Base-by-base conservation (phyloP, 2,329 filamentous ascomycete species). In the Akanthomyces dipterigenus region DNA sequence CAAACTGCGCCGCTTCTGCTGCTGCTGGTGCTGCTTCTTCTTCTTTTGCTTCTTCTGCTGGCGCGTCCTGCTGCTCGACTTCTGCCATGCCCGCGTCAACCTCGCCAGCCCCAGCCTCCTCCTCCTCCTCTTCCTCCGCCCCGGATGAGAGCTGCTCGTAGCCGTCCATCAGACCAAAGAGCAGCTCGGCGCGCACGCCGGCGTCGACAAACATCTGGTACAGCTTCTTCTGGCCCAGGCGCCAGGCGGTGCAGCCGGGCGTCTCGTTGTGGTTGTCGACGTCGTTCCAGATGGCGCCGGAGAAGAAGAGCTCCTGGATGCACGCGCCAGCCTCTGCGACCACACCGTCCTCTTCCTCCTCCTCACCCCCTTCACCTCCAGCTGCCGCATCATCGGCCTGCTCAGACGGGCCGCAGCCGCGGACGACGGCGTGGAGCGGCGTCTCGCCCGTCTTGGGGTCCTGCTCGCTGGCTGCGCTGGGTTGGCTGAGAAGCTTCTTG, bases 251-350 rank as follows among this genome's bases (percentile, higher is more conserved):
- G 72, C 93, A 98, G 8, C 92, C 95, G 0, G 95, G 92, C 3
- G 95, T 98, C 79, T 98, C 93, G 68, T 91, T 84, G 67, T 90
- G 88, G 66, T 80, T 77, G 73, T 98, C 91, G 61, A 98, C 79
- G 72, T 97, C 93, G 76, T 99, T 99, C 95, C 95, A 99, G 67
- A 98, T 97, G 12, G 91, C 95, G 36, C 95, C 95, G 67, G 89
- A 88, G 69, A 93, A 83, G 63, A 98, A 86, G 8, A 98, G 81
- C 70, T 95, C 84, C 66, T 84, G 83, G 5, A 97, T 78, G 0
- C 88, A 88, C 57, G 86, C 84, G 60, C 82, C 81, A 3, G 87
- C 89, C 43, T 83, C 82, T 51, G 87, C 82, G 36, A 89, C 73
- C 28, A 74, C 71, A 58, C 75, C 67, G 28, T 77, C 74, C 26